A percentile compares a stretch with the other conserved stretches of the same genome.
Conservation (phyloP, 805 yeast species). For the Barnettozyma siamensis region DNA sequence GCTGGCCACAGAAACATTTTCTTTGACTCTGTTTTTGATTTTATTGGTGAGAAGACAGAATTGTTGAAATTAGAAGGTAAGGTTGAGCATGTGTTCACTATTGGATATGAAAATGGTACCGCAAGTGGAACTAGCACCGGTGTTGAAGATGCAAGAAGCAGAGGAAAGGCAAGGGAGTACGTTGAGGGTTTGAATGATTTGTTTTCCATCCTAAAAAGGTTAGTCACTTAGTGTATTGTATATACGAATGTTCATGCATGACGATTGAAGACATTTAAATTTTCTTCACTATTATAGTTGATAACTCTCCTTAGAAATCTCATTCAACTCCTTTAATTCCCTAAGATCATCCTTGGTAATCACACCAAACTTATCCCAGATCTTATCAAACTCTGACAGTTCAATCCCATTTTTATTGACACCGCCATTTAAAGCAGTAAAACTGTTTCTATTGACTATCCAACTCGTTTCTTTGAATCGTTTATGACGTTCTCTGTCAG, state of each 20-base stretch:
- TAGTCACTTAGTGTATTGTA: background rate
- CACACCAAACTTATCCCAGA: conserved; percentile 32
- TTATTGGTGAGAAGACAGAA: conserved; percentile 33
- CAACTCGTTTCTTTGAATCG: conserved; percentile 76
- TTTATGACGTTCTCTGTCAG: conserved; percentile 87
- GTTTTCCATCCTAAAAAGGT: conserved; percentile 39
- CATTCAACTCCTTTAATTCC: conserved; percentile 49
- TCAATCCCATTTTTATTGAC: conserved; percentile 23
- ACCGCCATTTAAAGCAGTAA: background rate
- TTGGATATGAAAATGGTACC: conserved; percentile 40
- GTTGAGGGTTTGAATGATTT: conserved; percentile 68
- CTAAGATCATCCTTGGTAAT: conserved; percentile 43
- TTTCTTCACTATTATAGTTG: conserved; percentile 13
- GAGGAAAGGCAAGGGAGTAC: conserved; percentile 55
- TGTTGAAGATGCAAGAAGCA: background rate
- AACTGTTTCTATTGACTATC: conserved; percentile 49
- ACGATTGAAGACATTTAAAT: too few relatives aligned
- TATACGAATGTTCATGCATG: too few relatives aligned
- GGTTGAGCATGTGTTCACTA: conserved; percentile 48
- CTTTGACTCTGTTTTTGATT: conserved; percentile 63
- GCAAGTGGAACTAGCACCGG: background rate
- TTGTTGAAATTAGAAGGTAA: conserved; percentile 15
- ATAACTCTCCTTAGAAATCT: conserved; percentile 48
- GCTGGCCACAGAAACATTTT: conserved; percentile 64
- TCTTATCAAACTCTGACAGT: conserved; percentile 43